Conservation (phyloP, 192 early-diverging fungal species). For the Dissophora ornata region DNA sequence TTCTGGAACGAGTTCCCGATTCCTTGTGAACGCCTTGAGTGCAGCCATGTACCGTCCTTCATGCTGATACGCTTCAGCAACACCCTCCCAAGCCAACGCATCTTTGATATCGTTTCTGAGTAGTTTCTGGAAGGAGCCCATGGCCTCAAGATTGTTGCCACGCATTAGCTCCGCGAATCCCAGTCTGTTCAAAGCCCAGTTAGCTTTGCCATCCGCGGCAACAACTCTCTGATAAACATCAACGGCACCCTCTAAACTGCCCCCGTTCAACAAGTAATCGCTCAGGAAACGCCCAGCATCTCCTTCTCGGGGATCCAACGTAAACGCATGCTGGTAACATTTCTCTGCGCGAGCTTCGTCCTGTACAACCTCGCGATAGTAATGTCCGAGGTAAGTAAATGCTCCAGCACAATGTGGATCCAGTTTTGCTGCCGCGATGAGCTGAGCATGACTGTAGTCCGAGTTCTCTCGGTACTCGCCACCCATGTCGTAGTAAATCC, state of each 20-base stretch:
- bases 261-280: slow-evolving; percentile 67
- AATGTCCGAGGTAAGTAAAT: slow-evolving; percentile 86
- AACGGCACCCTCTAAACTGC: slow-evolving; percentile 59
- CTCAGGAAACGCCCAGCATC: slow-evolving; percentile 75
- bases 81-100: slow-evolving; percentile 77
- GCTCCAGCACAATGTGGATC: slow-evolving; percentile 70
- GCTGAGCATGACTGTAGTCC: slow-evolving; percentile 71
- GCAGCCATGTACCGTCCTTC: slow-evolving; percentile 80
- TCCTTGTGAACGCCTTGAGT: slow-evolving; percentile 79
- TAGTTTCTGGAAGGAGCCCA: slow-evolving; percentile 81
- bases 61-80: slow-evolving; percentile 78
- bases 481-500: slow-evolving; percentile 81
- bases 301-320: slow-evolving; percentile 72
- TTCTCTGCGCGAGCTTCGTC: slow-evolving; percentile 78
- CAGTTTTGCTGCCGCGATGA: slow-evolving; percentile 77
- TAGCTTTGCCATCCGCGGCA: slow-evolving; percentile 56
- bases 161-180: slow-evolving; percentile 77
- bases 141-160: slow-evolving; percentile 64
- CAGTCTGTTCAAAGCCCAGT: slow-evolving; percentile 85
- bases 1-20: slow-evolving; percentile 71
- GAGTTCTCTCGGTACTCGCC: slow-evolving; percentile 69
- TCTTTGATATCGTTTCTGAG: slow-evolving; percentile 78
- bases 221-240: slow-evolving; percentile 59
- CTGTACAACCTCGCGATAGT: slow-evolving; percentile 75
- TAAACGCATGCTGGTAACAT: slow-evolving; percentile 86